A percentile compares a stretch with the other conserved stretches of the same genome.
phyloP scores from a whole-genome alignment of 2,329 filamentous ascomycete genomes.

The Fusarium sterilihyphosum region DNA sequence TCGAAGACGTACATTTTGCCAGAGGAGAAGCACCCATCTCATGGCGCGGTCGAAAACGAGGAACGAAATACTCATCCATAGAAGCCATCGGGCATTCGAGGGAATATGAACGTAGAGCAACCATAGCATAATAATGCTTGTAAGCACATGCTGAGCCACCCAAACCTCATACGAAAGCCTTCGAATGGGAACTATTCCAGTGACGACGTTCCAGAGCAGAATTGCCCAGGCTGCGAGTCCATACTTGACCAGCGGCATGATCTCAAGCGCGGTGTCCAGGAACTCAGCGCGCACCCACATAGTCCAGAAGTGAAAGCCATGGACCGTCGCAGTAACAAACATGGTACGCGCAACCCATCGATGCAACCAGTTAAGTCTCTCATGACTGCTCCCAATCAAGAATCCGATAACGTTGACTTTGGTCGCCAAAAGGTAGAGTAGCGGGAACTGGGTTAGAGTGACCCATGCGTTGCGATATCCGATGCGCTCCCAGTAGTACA shows the following conservation, averaged over 20 bases:
- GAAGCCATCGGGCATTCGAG: conserved; percentile 64
- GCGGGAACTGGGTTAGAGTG: conserved; percentile 70
- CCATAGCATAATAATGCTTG: conserved; percentile 70
- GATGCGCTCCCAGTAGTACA: conserved; percentile 70
- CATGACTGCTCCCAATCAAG: conserved; percentile 71
- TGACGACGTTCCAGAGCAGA: conserved; percentile 72
- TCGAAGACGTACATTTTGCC: conserved; percentile 62
- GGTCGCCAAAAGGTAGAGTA: conserved; percentile 70
- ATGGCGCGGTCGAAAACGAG: conserved; percentile 71
- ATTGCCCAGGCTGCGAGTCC: conserved; percentile 74
- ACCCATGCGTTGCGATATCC: conserved; percentile 76
- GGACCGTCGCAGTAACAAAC: conserved; percentile 73
- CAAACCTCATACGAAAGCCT: conserved; percentile 76
- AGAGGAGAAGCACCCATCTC: conserved; percentile 58
- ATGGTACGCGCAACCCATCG: conserved; percentile 77
- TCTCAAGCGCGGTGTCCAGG: conserved; percentile 65
- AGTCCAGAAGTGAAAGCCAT: conserved; percentile 75
- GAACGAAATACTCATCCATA: conserved; percentile 73
- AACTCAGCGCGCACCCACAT: conserved; percentile 71
- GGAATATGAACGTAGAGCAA: conserved; percentile 73
- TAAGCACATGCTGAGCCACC: conserved; percentile 72
- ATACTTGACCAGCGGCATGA: conserved; percentile 73
- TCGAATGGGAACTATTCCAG: conserved; percentile 71
- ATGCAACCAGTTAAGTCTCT: conserved; percentile 78
- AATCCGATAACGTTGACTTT: conserved; percentile 69